Percentiles rank a stretch among this genome's conserved stretches.
Conservation (phyloP, 148 eudicot genomes). For the Heliosperma pusillum region DNA sequence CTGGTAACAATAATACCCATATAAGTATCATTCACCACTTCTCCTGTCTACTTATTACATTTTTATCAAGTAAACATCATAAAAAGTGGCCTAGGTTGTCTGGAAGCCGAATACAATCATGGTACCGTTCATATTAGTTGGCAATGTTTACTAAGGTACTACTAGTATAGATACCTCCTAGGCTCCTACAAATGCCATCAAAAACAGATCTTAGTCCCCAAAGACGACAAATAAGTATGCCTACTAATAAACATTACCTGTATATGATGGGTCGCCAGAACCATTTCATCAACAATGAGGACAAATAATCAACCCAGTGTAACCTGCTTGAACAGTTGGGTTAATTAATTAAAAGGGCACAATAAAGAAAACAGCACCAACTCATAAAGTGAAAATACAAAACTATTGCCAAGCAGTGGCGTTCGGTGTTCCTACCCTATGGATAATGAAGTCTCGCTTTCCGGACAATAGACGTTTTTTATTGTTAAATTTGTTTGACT, state of each 20-base stretch:
- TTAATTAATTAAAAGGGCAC: neutral
- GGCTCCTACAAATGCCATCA: neutral
- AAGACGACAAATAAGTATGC: neutral
- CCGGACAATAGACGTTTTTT: no score
- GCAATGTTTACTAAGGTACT: neutral
- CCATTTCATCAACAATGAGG: slow-evolving; percentile 41
- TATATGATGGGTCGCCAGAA: slow-evolving; percentile 44
- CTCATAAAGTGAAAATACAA: neutral
- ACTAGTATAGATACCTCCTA: no score
- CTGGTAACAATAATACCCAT: neutral
- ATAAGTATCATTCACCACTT: neutral
- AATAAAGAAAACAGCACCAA: neutral
- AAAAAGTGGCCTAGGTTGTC: neutral
- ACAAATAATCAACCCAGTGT: slow-evolving; percentile 30
- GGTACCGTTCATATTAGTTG: neutral
- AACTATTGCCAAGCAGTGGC: neutral
- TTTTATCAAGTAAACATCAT: neutral
- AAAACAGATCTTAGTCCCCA: neutral
- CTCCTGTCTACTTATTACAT: neutral
- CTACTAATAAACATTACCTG: slow-evolving; percentile 32
- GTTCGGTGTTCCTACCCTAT: no score
- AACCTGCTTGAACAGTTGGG: slow-evolving; percentile 10
- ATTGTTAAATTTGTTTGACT: no score
- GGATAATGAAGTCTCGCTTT: no score
- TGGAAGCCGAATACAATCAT: neutral